Conservation (phyloP, 2,329 filamentous ascomycete species). For the Corynespora cassiicola region DNA sequence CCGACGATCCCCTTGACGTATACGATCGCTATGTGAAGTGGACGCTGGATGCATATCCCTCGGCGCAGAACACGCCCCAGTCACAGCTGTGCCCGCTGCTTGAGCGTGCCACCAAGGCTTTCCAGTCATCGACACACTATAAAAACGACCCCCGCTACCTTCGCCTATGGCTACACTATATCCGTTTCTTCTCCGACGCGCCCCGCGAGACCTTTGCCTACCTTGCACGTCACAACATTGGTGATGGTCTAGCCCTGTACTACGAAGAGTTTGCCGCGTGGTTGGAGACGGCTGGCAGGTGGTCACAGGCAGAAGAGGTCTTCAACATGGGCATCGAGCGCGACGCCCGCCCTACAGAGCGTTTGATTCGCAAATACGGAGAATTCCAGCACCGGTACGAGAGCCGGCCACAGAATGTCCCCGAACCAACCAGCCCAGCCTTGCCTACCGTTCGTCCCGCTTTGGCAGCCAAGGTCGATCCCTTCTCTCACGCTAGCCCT, state of each 20-base stretch:
- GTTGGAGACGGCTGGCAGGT: conserved; percentile 83
- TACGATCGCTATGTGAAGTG: conserved; percentile 97
- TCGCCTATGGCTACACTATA: conserved; percentile 93
- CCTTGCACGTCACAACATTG: conserved; percentile 85
- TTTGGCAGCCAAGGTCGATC: conserved; percentile 83
- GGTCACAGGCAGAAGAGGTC: conserved; percentile 92
- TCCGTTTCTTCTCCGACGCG: conserved; percentile 89
- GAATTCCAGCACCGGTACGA: conserved; percentile 86
- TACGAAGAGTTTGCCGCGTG: conserved; percentile 97
- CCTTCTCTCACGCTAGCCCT: conserved; percentile 64
- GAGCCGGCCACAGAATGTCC: conserved; percentile 65
- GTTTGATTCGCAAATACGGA: conserved; percentile 85
- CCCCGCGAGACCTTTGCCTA: conserved; percentile 93
- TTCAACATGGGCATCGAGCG: conserved; percentile 89
- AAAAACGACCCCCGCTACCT: conserved; percentile 95
- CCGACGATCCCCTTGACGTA: conserved; percentile 92
- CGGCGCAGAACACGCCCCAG: conserved; percentile 86
- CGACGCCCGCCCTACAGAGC: conserved; percentile 81
- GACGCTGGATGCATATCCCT: conserved; percentile 94
- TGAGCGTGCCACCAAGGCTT: conserved; percentile 90
- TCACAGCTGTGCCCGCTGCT: conserved; percentile 89
- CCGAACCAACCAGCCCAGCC: conserved; percentile 83
- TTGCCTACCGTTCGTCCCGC: conserved; percentile 83
- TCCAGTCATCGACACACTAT: conserved; percentile 85
- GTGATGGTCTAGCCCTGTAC: conserved; percentile 85